Conservation (phyloP, 805 yeast species). For the Lipomyces mesembrius region DNA sequence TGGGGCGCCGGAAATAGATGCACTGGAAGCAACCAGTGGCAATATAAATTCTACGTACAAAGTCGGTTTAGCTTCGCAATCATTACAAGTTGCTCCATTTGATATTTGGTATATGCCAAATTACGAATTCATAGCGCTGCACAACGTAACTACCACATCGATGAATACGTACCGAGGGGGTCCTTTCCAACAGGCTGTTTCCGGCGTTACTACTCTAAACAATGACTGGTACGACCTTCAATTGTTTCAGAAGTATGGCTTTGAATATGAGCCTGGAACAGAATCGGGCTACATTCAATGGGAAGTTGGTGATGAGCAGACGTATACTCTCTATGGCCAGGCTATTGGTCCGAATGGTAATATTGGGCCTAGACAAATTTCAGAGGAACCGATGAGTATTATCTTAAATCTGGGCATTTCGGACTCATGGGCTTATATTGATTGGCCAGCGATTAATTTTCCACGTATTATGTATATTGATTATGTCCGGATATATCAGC, state of each 20-base stretch:
- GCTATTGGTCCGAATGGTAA: slow-evolving; percentile 92
- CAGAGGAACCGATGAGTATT: slow-evolving; percentile 93
- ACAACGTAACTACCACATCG: slow-evolving; percentile 68
- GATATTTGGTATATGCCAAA: slow-evolving; percentile 96
- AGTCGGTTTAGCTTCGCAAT: slow-evolving; percentile 75
- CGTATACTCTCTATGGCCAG: slow-evolving; percentile 70
- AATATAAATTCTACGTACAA: slow-evolving; percentile 47
- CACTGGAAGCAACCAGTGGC: slow-evolving; percentile 76
- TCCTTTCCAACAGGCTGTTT: slow-evolving; percentile 90
- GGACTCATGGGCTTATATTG: slow-evolving; percentile 90
- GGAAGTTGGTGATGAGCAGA: slow-evolving; percentile 82
- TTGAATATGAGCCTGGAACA: slow-evolving; percentile 72
- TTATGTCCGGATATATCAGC: slow-evolving; percentile 92
- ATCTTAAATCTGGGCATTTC: slow-evolving; percentile 88
- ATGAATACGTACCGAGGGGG: slow-evolving; percentile 94
- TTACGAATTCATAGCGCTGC: slow-evolving; percentile 74
- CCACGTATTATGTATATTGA: slow-evolving; percentile 80
- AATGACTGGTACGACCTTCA: slow-evolving; percentile 76
- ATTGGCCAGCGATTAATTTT: slow-evolving; percentile 75
- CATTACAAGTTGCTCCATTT: slow-evolving; percentile 88
- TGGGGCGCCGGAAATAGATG: slow-evolving; percentile 96
- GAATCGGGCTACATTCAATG: slow-evolving; percentile 78
- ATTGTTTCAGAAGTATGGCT: slow-evolving; percentile 71
- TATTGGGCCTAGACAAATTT: slow-evolving; percentile 75
- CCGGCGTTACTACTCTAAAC: slow-evolving; percentile 79